These are phyloP conservation scores for Angophora floribunda DNA, from an alignment of 345 rosid genomes.

Conservation along the genomic window DNA sequence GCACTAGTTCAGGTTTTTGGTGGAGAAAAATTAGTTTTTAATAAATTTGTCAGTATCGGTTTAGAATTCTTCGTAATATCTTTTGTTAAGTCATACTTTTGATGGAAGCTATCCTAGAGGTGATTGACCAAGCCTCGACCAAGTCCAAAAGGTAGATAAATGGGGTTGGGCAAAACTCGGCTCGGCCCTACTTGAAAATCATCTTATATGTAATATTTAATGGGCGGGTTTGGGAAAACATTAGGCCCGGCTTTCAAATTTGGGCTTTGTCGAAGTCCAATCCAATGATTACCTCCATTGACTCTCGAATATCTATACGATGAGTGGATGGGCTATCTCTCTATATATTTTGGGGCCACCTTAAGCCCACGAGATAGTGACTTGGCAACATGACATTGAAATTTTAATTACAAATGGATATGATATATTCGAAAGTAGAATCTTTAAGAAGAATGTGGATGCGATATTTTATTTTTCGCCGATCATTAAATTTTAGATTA, in stretches of 20 bases:
- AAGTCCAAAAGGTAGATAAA: background rate
- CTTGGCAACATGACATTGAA: background rate
- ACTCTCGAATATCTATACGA: background rate
- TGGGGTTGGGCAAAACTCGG: background rate
- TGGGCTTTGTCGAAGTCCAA: rapidly evolving
- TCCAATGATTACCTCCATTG: background rate
- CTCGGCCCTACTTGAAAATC: background rate
- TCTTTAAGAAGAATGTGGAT: background rate
- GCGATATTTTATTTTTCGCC: too few relatives aligned
- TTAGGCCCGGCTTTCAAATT: background rate
- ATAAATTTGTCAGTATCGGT: too few relatives aligned
- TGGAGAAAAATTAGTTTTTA: too few relatives aligned
- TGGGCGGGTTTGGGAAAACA: background rate
- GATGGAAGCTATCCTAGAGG: background rate
- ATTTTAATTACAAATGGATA: background rate
- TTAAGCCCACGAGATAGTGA: background rate
- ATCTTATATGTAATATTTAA: background rate
- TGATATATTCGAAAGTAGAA: background rate
- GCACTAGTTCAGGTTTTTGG: too few relatives aligned
- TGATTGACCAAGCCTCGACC: background rate
- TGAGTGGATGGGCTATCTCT: background rate
- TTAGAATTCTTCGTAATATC: too few relatives aligned
- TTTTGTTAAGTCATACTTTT: too few relatives aligned
- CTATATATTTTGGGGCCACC: too few relatives aligned
- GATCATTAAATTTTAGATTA: too few relatives aligned